phyloP scores from a whole-genome alignment of 352 stramenopile genomes.

The Peronospora belbahrii region DNA sequence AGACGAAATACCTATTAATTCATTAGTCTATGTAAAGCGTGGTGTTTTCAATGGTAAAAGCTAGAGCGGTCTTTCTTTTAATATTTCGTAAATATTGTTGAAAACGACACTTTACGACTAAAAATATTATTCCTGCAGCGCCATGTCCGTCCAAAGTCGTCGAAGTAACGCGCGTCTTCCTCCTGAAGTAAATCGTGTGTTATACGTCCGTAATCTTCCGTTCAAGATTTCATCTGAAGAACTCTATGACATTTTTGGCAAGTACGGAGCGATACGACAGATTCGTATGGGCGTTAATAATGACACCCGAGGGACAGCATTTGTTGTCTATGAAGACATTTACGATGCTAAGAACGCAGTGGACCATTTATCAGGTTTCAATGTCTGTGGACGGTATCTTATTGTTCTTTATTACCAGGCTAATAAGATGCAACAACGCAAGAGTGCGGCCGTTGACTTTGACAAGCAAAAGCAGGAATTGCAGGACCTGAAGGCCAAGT shows the following conservation, averaged over 20 bases:
- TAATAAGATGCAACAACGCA: slow-evolving; percentile 70
- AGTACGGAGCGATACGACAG: slow-evolving; percentile 98
- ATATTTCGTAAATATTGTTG: too few relatives aligned
- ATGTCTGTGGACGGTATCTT: slow-evolving; percentile 97
- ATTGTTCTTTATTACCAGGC: slow-evolving; percentile 99
- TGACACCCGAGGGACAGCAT: slow-evolving; percentile 96
- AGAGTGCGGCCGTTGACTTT: slow-evolving; percentile 27
- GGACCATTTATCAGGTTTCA: slow-evolving; percentile 98
- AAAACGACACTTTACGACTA: too few relatives aligned
- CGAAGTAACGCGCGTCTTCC: slow-evolving; percentile 67
- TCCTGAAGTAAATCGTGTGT: slow-evolving; percentile 96
- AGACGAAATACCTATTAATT: too few relatives aligned
- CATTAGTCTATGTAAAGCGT: too few relatives aligned
- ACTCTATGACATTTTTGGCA: slow-evolving; percentile 99
- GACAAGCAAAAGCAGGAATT: slow-evolving; percentile 74
- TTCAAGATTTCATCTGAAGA: slow-evolving; percentile 98
- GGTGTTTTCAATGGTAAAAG: too few relatives aligned
- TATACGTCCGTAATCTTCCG: too few relatives aligned
- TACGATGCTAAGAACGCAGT: slow-evolving; percentile 99
- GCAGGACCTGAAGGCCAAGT: slow-evolving; percentile 78
- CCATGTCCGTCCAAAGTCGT: too few relatives aligned
- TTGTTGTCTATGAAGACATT: slow-evolving; percentile 99
- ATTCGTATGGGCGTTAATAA: slow-evolving; percentile 89
- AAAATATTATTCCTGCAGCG: too few relatives aligned
- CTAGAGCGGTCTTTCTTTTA: too few relatives aligned